These are phyloP conservation scores for Garcia nutans DNA, from an alignment of 345 rosid genomes.

Conservation along the genomic window DNA sequence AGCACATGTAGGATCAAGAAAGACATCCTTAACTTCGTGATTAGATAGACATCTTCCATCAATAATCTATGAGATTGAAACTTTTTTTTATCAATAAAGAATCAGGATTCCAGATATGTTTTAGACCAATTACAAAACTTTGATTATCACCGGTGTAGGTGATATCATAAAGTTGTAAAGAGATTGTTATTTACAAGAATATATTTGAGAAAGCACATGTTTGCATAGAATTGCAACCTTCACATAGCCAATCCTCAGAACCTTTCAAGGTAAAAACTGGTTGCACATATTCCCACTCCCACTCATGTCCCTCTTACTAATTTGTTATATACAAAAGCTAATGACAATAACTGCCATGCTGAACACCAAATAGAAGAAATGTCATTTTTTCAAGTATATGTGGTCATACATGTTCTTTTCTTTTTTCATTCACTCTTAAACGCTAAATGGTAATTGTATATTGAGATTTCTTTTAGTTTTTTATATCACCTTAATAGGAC, in stretches of 20 bases:
- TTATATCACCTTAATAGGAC: background rate
- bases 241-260: background rate
- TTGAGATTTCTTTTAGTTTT: background rate
- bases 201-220: background rate
- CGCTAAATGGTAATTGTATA: background rate
- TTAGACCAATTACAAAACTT: no score
- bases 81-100: background rate
- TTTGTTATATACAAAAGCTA: no score
- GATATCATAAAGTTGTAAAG: background rate
- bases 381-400: background rate
- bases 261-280: background rate
- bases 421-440: no score
- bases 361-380: background rate
- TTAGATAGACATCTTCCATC: no score
- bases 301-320: background rate
- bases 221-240: background rate
- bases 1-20: no score
- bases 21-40: background rate
- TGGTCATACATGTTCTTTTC: no score
- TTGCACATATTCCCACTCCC: background rate
- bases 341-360: background rate
- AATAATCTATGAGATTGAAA: background rate
- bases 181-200: background rate
- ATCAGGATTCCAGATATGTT: no score
- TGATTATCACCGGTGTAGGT: background rate